Evolutionary conservation across 352 stramenopile genomes (phyloP), one percentile per base, ranked within the genome.

Genomic region (Phytophthora nicotianae): DNA sequence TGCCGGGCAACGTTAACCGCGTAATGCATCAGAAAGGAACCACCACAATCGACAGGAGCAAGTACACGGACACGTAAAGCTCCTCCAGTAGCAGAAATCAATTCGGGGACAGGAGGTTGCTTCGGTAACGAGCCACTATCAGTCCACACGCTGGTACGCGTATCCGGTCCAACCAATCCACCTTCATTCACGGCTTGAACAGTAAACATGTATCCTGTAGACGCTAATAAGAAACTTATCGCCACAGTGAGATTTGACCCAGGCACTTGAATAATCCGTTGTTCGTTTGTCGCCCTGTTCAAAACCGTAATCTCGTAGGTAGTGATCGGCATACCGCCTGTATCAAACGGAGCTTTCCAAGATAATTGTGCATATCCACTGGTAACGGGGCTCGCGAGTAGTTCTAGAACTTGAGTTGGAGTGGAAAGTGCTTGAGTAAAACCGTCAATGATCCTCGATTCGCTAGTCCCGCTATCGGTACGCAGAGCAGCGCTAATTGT

Each of bases 41-140:
- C 80, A 20, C 80, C 80, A 32, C 72, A 72, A 20, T 89, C 65
- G 3, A 71, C 4, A 17, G 80, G 74, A 16, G 68, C 66, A 11
- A 72, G 4, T 4, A 89, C 33, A 7, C 57, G 47, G 8, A 89
- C 41, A 45, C 75, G 48, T 13, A 88, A 38, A 5, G 78, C 62
- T 14, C 80, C 80, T 32, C 80, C 80, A 5, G 75, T 88, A 6
- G 80, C 71, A 0, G 58, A 58, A 8, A 73, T 14, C n/a, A 88
- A 51, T 5, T 46, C 6, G 10, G 74, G 71, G 3, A 33, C 35
- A 16, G 71, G 74, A 3, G 75, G 65, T 21, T 46, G 61, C 3
- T 33, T 37, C 9, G 80, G 75, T 9, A 17, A 4, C 4, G 62
- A 59, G 13, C 19, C 29, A 8, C 4, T 11, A 19, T 29, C 13